Conservation (phyloP, 2,329 filamentous ascomycete genomes). For the Waltergamsia citrina region DNA sequence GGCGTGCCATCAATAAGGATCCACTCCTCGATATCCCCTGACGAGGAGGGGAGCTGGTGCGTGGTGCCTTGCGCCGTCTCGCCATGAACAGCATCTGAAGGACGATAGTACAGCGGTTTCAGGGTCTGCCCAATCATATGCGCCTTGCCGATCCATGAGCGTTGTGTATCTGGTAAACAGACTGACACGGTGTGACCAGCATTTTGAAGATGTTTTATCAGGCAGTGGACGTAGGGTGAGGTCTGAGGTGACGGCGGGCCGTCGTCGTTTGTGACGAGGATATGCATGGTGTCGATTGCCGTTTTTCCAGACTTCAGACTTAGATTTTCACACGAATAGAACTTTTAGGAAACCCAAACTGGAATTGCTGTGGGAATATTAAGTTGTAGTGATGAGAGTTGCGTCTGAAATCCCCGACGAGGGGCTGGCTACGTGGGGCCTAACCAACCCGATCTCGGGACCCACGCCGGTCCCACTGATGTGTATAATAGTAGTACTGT, state of each 20-base stretch:
- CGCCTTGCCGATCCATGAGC: conserved; percentile 97
- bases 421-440: too few species aligned
- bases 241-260: conserved; percentile 70
- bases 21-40: conserved; percentile 62
- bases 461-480: too few species aligned
- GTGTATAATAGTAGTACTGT: too few species aligned
- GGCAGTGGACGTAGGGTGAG: conserved; percentile 70
- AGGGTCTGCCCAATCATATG: conserved; percentile 88
- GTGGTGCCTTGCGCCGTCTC: conserved; percentile 47
- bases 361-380: too few species aligned
- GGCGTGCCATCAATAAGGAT: conserved; percentile 73
- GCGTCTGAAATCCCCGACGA: too few species aligned
- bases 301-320: too few species aligned
- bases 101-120: conserved; percentile 75
- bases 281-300: conserved; percentile 40
- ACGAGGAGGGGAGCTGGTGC: conserved; percentile 48
- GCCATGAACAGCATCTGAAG: conserved; percentile 30
- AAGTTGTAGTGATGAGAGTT: too few species aligned
- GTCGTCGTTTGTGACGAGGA: conserved; percentile 68
- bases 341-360: too few species aligned
- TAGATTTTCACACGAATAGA: too few species aligned
- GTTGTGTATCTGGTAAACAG: conserved; percentile 80
- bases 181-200: conserved; percentile 86
- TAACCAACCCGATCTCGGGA: too few species aligned
- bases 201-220: conserved; percentile 59